phyloP scores from a whole-genome alignment of 1,284 basidiomycete genomes.

The Exsudoporus floridanus region DNA sequence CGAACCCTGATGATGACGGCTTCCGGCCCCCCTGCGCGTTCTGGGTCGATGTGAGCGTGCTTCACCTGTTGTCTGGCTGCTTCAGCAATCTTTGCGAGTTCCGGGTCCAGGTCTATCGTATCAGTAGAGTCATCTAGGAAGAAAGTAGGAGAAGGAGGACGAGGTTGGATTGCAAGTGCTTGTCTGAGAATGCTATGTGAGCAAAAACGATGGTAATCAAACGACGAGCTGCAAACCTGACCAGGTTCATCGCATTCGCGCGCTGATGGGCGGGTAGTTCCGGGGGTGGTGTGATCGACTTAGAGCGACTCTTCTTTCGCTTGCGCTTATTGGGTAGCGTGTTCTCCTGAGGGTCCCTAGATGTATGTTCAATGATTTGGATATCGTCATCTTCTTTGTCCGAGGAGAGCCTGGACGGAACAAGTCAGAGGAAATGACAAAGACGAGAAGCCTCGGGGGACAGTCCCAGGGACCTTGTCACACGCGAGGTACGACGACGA shows the following conservation, averaged over 20 bases:
- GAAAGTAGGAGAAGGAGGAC: constrained; percentile 45
- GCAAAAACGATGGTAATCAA: neutral
- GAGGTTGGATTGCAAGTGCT: constrained; percentile 42
- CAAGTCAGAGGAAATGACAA: constrained; percentile 11
- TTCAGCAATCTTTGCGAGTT: constrained; percentile 55
- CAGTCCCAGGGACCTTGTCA: neutral
- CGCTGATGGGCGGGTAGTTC: constrained; percentile 50
- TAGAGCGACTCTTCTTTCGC: constrained; percentile 57
- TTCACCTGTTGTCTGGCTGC: constrained; percentile 32
- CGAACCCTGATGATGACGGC: constrained; percentile 52
- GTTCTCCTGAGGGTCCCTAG: constrained; percentile 18
- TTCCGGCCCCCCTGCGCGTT: constrained; percentile 39
- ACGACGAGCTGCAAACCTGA: constrained; percentile 46
- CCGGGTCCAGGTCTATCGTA: constrained; percentile 54
- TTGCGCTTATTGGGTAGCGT: constrained; percentile 38
- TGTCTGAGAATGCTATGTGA: constrained; percentile 40
- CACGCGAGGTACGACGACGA: neutral
- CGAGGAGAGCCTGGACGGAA: constrained; percentile 36
- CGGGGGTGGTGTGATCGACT: constrained; percentile 73
- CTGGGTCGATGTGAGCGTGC: constrained; percentile 17
- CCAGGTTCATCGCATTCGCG: constrained; percentile 51
- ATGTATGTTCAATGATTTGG: constrained; percentile 36
- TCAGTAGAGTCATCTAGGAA: constrained; percentile 50
- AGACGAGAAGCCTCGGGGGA: neutral
- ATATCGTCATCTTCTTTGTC: constrained; percentile 52